Evolutionary conservation across 176 grass and related monocot species (phyloP).

Genomic region (Calamus simplicifolius): DNA sequence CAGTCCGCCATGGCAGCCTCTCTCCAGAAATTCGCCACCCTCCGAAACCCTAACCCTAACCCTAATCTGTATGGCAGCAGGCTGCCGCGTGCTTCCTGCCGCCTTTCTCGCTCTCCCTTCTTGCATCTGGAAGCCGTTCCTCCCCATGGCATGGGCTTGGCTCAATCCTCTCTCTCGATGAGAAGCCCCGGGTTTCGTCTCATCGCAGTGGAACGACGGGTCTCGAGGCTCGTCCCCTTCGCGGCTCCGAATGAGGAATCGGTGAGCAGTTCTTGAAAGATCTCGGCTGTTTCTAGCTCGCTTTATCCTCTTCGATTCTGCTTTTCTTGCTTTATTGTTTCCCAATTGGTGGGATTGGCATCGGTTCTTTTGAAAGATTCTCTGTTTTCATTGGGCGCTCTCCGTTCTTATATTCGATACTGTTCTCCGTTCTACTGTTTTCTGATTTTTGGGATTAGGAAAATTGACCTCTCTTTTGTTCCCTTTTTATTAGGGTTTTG

Average conservation of each 20-base stretch:
- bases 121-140: conserved; percentile 6
- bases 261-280: background rate
- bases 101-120: background rate
- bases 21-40: background rate
- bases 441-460: no score
- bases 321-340: no score
- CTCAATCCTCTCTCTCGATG: background rate
- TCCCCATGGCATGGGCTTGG: background rate
- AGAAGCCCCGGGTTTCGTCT: background rate
- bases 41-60: conserved; percentile 11
- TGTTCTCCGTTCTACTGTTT: no score
- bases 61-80: background rate
- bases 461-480: no score
- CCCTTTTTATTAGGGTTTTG: no score
- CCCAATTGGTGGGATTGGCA: no score
- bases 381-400: no score
- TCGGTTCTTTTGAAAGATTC: no score
- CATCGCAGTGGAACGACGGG: background rate
- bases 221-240: background rate
- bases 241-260: conserved; percentile 13
- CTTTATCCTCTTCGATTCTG: background rate
- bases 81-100: background rate
- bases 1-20: conserved; percentile 10
- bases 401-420: no score
- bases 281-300: no score